These are phyloP conservation scores for Hypholoma fasciculare DNA, from an alignment of 768 basidiomycete species.

Conservation along the genomic window DNA sequence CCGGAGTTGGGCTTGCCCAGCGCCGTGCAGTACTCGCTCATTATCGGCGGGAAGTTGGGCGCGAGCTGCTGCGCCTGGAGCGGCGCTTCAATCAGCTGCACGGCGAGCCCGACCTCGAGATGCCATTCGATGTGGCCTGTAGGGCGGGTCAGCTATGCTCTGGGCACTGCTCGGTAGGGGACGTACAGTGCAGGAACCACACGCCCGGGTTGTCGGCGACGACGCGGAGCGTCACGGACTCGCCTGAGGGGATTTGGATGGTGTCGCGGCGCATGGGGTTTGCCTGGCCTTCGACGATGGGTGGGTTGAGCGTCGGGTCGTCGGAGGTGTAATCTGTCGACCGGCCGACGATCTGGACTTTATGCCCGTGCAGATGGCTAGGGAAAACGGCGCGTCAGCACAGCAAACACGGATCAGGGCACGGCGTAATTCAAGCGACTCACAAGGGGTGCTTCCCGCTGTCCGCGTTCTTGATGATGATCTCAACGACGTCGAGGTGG, in stretches of 20 bases:
- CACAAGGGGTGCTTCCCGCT: conserved; percentile 84
- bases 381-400: background rate
- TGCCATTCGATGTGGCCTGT: conserved; percentile 88
- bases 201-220: conserved; percentile 92
- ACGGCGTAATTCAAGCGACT: conserved; percentile 20
- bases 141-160: background rate
- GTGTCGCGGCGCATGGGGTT: conserved; percentile 97
- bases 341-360: background rate
- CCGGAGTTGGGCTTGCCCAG: conserved; percentile 63
- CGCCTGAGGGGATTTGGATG: conserved; percentile 66
- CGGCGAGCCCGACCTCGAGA: conserved; percentile 79
- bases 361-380: conserved; percentile 53
- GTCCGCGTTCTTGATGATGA: conserved; percentile 74
- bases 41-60: conserved; percentile 49
- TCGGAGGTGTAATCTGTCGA: conserved; percentile 62
- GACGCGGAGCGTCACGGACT: conserved; percentile 73
- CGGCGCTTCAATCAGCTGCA: conserved; percentile 84
- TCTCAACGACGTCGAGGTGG: conserved; percentile 73
- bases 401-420: background rate
- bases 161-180: background rate
- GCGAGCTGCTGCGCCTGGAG: conserved; percentile 58
- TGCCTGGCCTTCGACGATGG: conserved; percentile 29
- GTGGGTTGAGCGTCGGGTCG: conserved; percentile 48
- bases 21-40: conserved; percentile 74
- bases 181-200: conserved; percentile 83